Conservation (phyloP, 176 grass and related monocot genomes). For the Zea mays region DNA sequence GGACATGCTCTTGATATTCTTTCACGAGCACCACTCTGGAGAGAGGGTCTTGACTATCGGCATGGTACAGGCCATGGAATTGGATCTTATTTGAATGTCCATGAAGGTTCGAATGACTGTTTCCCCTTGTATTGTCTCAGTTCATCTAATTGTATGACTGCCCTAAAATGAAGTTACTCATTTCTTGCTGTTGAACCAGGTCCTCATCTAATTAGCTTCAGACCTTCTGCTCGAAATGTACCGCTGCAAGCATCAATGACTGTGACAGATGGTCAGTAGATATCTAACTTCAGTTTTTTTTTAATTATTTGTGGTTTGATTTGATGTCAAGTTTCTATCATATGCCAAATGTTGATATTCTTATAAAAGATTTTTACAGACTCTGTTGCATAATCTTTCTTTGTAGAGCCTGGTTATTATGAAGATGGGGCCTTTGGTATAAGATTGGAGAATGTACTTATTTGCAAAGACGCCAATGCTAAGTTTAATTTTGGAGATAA, state of each 20-base stretch:
- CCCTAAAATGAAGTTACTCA: neutral
- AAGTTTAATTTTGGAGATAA: constrained; percentile 90
- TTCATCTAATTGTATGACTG: constrained; percentile 17
- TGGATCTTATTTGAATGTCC: constrained; percentile 92
- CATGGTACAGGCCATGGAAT: constrained; percentile 98
- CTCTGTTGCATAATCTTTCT: neutral
- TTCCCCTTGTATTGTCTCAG: constrained; percentile 35
- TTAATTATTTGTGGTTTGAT: neutral
- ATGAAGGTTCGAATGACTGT: constrained; percentile 68
- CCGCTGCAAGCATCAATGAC: constrained; percentile 97
- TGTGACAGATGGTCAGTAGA: constrained; percentile 82
- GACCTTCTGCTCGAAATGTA: constrained; percentile 85
- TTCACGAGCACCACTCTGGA: constrained; percentile 80
- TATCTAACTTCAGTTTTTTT: neutral
- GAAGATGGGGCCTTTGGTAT: constrained; percentile 95
- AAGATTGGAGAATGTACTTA: constrained; percentile 97
- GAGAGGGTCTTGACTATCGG: constrained; percentile 84
- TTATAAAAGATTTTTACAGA: neutral
- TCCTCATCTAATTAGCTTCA: constrained; percentile 98
- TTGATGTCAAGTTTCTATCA: constrained; percentile 3
- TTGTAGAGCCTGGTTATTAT: constrained; percentile 96
- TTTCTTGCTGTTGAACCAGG: constrained; percentile 47
- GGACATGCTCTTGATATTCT: constrained; percentile 96
- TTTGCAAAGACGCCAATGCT: constrained; percentile 72
- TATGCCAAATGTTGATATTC: neutral